phyloP scores from a whole-genome alignment of 805 yeast species.

The Teunomyces panamensis region DNA sequence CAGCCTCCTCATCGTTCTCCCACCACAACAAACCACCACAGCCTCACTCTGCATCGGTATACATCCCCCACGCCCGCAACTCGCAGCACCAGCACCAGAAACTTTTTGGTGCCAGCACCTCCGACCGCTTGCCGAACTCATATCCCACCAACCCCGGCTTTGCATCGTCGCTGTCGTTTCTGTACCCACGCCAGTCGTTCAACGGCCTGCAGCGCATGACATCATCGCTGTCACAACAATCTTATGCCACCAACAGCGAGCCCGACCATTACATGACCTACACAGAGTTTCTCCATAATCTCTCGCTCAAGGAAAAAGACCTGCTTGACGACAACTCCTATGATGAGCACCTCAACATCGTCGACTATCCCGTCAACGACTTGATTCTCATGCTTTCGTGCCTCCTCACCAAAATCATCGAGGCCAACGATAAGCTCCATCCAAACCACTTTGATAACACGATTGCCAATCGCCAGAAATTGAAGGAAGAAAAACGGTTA shows the following conservation, averaged over 20 bases:
- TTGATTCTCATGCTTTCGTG: slow-evolving; percentile 83
- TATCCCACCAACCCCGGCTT: slow-evolving; percentile 4
- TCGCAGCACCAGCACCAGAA: slow-evolving; percentile 13
- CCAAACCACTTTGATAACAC: slow-evolving; percentile 59
- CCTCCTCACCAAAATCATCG: slow-evolving; percentile 79
- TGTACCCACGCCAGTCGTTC: not conserved
- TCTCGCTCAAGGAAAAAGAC: slow-evolving; percentile 16
- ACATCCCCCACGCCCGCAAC: slow-evolving; percentile 15
- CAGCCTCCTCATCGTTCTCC: slow-evolving; percentile 12
- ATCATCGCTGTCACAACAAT: not conserved
- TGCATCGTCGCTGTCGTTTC: not conserved
- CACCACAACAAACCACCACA: slow-evolving; percentile 13
- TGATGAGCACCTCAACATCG: slow-evolving; percentile 67
- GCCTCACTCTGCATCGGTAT: slow-evolving; percentile 20
- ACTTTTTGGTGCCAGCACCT: slow-evolving; percentile 6
- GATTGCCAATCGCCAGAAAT: slow-evolving; percentile 38
- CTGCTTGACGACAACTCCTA: slow-evolving; percentile 4
- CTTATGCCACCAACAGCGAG: not conserved
- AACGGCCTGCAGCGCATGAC: not conserved
- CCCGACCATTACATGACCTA: slow-evolving; percentile 36
- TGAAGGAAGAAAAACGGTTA: slow-evolving; percentile 31
- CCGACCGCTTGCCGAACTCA: slow-evolving; percentile 10
- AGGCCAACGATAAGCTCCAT: slow-evolving; percentile 82
- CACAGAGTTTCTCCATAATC: slow-evolving; percentile 34
- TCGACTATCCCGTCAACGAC: slow-evolving; percentile 78